Percentiles rank a stretch among this genome's conserved stretches.
phyloP scores from a whole-genome alignment of 164 flowering plant genomes.

The Magnolia changhungtana region DNA sequence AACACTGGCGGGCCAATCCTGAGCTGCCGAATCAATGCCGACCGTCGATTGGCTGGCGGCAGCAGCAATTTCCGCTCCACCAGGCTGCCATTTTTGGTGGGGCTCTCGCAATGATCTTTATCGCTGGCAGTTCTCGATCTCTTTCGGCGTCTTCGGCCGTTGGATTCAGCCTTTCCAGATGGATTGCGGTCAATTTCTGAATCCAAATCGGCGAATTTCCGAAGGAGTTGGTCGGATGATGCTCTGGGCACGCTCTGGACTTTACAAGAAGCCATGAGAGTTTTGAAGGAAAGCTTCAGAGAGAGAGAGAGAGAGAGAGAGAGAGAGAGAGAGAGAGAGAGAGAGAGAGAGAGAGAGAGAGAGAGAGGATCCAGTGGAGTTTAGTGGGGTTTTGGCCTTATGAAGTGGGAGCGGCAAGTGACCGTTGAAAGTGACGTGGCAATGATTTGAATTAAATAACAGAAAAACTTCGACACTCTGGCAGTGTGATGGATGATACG shows the following conservation, averaged over 20 bases:
- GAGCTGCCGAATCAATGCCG: conserved; percentile 35
- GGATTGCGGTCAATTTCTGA: conserved; percentile 17
- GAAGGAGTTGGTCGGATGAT: conserved; percentile 76
- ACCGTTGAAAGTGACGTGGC: conserved; percentile 4
- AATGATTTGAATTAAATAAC: neutral
- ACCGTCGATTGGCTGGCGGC: conserved; percentile 29
- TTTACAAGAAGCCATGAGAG: conserved; percentile 27
- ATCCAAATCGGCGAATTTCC: conserved; percentile 66
- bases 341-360: neutral
- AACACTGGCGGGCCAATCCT: conserved; percentile 36
- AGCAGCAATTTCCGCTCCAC: conserved; percentile 64
- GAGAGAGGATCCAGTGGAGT: neutral
- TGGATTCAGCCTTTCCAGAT: conserved; percentile 15
- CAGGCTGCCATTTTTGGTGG: conserved; percentile 17
- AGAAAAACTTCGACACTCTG: no score
- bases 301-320: neutral
- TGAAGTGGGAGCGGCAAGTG: neutral
- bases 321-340: neutral
- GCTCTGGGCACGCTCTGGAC: conserved; percentile 69
- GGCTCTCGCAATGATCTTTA: conserved; percentile 19
- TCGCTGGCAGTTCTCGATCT: conserved; percentile 3
- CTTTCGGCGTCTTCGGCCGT: conserved; percentile 35
- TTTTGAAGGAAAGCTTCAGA: neutral
- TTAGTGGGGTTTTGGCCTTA: neutral
- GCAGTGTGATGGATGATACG: no score